phyloP scores from a whole-genome alignment of 2,329 filamentous ascomycete species.

The Penicillium italicum region DNA sequence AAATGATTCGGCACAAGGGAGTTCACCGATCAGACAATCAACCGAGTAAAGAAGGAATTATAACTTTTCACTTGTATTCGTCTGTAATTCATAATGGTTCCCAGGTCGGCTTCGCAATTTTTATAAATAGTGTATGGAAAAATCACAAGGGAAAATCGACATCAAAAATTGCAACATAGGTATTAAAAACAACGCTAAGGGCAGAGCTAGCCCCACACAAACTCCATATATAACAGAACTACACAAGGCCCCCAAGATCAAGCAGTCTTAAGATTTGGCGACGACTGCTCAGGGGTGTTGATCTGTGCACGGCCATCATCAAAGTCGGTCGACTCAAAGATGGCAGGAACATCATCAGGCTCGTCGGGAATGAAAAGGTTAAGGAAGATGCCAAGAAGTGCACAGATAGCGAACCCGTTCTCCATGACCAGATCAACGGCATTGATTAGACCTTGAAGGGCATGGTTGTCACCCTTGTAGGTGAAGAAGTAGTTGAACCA shows the following conservation, averaged over 20 bases:
- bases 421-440: constrained; percentile 65
- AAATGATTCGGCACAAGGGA: neutral
- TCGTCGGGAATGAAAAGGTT: constrained; percentile 73
- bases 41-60: neutral
- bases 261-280: constrained; percentile 6
- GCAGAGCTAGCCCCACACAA: neutral
- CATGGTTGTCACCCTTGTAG: constrained; percentile 56
- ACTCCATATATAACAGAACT: neutral
- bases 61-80: neutral
- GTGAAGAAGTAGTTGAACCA: constrained; percentile 50
- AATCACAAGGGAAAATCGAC: neutral
- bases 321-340: constrained; percentile 24
- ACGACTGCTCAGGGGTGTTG: neutral
- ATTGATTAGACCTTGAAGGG: constrained; percentile 57
- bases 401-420: constrained; percentile 61
- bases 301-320: constrained; percentile 18
- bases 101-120: too few relatives aligned
- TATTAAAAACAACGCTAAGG: neutral
- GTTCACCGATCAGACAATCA: neutral
- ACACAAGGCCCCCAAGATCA: neutral
- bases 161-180: neutral
- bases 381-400: constrained; percentile 66
- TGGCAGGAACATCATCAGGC: constrained; percentile 59
- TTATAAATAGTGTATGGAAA: neutral
- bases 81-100: neutral